phyloP scores from a whole-genome alignment of 257 asterid species.

The Euphrasia confusa region DNA sequence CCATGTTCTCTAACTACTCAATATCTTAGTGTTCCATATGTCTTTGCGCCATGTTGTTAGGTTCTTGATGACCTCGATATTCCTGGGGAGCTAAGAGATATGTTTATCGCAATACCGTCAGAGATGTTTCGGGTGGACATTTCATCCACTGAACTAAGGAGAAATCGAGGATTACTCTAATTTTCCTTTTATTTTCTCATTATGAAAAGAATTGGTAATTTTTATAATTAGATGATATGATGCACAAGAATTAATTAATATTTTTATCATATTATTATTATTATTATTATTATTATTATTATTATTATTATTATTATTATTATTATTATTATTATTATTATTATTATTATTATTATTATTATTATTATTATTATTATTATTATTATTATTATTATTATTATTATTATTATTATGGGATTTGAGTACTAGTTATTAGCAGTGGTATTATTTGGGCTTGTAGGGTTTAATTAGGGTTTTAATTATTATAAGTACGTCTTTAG shows the following conservation, averaged over 20 bases:
- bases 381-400: no score
- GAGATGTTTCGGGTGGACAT: slow-evolving; percentile 74
- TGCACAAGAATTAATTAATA: slow-evolving; percentile 7
- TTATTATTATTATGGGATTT: no score
- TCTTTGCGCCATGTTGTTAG: slow-evolving; percentile 32
- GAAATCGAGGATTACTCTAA: slow-evolving; percentile 34
- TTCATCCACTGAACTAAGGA: slow-evolving; percentile 83
- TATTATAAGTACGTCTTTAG: no score
- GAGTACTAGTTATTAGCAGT: no score
- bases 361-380: no score
- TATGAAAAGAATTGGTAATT: not conserved
- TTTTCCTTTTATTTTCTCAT: not conserved
- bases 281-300: no score
- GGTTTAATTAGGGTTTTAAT: no score
- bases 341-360: no score
- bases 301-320: no score
- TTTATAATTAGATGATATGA: not conserved
- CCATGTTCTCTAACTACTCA: not conserved
- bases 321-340: no score
- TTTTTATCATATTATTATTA: not conserved
- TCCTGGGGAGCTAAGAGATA: slow-evolving; percentile 63
- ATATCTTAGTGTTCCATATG: not conserved
- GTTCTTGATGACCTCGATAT: slow-evolving; percentile 79
- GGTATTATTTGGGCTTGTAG: no score
- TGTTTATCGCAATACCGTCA: slow-evolving; percentile 73